phyloP scores from a whole-genome alignment of 805 yeast genomes.

The Pichia insulana region DNA sequence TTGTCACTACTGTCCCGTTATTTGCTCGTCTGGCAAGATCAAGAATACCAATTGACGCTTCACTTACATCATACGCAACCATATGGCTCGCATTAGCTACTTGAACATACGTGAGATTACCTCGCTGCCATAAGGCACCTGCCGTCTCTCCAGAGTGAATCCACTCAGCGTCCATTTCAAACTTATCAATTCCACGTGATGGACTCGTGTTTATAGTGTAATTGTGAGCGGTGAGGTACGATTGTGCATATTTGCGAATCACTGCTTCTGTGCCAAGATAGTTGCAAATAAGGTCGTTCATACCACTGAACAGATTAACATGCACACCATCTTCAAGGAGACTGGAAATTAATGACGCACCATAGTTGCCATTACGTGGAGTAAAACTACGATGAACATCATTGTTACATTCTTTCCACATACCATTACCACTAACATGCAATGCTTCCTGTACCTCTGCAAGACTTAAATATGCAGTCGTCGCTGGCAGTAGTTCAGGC shows the following conservation, averaged over 20 bases:
- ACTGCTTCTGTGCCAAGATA: constrained; percentile 62
- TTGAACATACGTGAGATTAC: constrained; percentile 69
- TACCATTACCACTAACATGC: constrained; percentile 32
- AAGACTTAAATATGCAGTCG: constrained; percentile 42
- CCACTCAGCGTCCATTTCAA: constrained; percentile 31
- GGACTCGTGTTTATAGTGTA: no score
- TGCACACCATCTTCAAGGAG: constrained; percentile 47
- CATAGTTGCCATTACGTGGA: constrained; percentile 36
- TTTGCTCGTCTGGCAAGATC: constrained; percentile 30
- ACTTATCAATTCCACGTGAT: constrained; percentile 5
- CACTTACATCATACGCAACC: constrained; percentile 83
- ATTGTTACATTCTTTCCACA: constrained; percentile 75
- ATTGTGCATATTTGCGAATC: constrained; percentile 40
- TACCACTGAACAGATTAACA: constrained; percentile 76
- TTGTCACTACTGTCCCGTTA: constrained; percentile 5
- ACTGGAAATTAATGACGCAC: constrained; percentile 59
- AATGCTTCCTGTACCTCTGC: constrained; percentile 40
- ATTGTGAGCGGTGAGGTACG: background rate
- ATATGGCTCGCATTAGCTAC: constrained; percentile 80
- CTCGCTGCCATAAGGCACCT: constrained; percentile 38
- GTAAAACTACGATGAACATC: constrained; percentile 44
- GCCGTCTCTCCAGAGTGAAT: constrained; percentile 31
- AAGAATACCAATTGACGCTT: constrained; percentile 58
- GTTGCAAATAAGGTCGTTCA: constrained; percentile 84
- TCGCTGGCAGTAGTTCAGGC: constrained; percentile 58